Base-by-base conservation (phyloP, 768 basidiomycete species). In the Pisolithus sp. region DNA sequence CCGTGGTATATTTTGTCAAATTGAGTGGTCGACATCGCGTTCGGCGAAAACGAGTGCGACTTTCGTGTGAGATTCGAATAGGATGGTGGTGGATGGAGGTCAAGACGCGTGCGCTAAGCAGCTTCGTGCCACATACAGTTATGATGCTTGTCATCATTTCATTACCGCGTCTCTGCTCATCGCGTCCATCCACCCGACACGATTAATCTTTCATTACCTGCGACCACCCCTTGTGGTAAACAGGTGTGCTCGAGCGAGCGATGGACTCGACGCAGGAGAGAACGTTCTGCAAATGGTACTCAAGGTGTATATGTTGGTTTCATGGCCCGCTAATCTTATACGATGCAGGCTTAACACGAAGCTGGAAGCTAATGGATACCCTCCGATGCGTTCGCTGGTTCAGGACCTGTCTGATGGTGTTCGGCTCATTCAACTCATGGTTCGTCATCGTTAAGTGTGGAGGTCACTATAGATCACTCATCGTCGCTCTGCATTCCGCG, bases 381-480 rank as follows among this genome's bases (percentile, higher is more conserved):
- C 88, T 6, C 81, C 91, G 12, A 94, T 99, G 90, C 76, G 76
- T 9, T 92, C 93, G 46, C 79, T 99, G 6, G 86, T 92, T 24
- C 77, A 79, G 50, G 96, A 98, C 74, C 81, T 98, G 48, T 91
- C 87, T 5, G 94, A 97, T 72, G 96, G 96, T 31, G 93, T 96
- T 18, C 83, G 89, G 55, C 78, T 99, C 39, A 96, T 98, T 56
- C 94, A 97, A 65, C 78, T 99, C 31, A 92, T 91, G 87, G 93
- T 91, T 54, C 57, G 74, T 62, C 40, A 2, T 39, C 43, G 4
- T 31, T 30, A 44, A 51, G 18, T 34, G 31, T 34, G 34, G 13
- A 34, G 41, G 42, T 46, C 23, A 17, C 38, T 41, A 49, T 23
- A 40, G 20, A 9, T 26, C 54, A 39, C 50, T 52, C 23, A 43